Conservation (phyloP, 805 yeast genomes). For the Pichia eremophila region DNA sequence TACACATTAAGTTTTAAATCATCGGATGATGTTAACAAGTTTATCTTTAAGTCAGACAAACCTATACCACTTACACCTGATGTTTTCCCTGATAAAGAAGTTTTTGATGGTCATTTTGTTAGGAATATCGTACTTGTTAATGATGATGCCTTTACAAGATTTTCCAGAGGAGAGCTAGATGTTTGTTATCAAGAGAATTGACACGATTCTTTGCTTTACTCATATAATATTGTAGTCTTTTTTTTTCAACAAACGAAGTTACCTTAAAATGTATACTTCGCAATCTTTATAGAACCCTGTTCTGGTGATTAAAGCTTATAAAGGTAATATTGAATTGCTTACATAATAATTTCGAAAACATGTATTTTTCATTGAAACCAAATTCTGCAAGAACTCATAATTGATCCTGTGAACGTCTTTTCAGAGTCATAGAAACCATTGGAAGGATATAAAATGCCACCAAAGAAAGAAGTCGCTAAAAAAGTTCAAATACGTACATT, state of each 20-base stretch:
- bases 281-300: too few relatives aligned
- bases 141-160: not conserved
- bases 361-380: too few relatives aligned
- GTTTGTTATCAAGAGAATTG: not conserved
- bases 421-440: too few relatives aligned
- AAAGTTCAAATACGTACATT: not conserved
- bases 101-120: not conserved
- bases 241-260: too few relatives aligned
- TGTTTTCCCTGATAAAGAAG: not conserved
- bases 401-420: too few relatives aligned
- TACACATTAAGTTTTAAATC: constrained; percentile 3
- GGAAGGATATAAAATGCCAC: constrained; percentile 12
- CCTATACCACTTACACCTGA: not conserved
- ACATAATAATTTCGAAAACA: too few relatives aligned
- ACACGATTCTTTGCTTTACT: too few relatives aligned
- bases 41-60: not conserved
- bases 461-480: constrained; percentile 11
- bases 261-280: too few relatives aligned
- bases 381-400: not conserved
- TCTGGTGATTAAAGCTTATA: too few relatives aligned
- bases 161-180: not conserved
- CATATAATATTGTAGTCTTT: too few relatives aligned
- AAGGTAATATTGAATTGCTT: too few relatives aligned
- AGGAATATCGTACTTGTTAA: not conserved
- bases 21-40: not conserved